Conservation (phyloP, 768 basidiomycete species). For the Paxillus involutus region DNA sequence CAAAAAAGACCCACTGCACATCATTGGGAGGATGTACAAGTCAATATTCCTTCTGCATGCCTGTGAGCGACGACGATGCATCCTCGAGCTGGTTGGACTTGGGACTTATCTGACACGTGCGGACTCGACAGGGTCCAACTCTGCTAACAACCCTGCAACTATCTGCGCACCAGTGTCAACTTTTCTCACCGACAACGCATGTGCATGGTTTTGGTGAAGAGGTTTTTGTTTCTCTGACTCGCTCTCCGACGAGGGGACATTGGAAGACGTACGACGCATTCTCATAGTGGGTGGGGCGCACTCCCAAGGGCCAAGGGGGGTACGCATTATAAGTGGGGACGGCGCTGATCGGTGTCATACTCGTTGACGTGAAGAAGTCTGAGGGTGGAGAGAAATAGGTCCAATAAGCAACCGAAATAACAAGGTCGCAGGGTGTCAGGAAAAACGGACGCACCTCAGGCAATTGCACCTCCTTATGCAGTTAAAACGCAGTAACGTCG, state of each 20-base stretch:
- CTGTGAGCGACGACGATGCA: not conserved
- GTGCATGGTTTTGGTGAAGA: conserved; percentile 16
- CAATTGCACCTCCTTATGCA: not conserved
- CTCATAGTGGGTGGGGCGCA: not conserved
- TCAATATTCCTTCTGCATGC: conserved; percentile 58
- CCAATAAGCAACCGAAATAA: not conserved
- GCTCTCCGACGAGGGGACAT: conserved; percentile 8
- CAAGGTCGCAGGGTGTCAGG: conserved; percentile 4
- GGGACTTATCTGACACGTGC: conserved; percentile 46
- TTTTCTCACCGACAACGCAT: conserved; percentile 39
- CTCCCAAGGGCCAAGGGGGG: too few species aligned
- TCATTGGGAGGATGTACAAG: conserved; percentile 63
- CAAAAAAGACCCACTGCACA: conserved; percentile 55
- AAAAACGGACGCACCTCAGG: not conserved
- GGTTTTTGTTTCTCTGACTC: conserved; percentile 9
- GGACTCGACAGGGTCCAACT: conserved; percentile 53
- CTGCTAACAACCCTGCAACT: conserved; percentile 41
- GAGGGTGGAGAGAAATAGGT: not conserved
- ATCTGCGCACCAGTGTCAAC: conserved; percentile 66
- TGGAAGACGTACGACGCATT: conserved; percentile 7
- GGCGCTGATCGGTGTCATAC: not conserved
- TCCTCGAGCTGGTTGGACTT: not conserved
- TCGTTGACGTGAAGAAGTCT: not conserved
- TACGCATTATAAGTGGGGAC: conserved; percentile 7
- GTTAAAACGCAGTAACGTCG: too few species aligned